Percentiles rank a stretch among this genome's conserved stretches.
phyloP scores from a whole-genome alignment of 1,139 yeast genomes.

The Protomyces inundatus region DNA sequence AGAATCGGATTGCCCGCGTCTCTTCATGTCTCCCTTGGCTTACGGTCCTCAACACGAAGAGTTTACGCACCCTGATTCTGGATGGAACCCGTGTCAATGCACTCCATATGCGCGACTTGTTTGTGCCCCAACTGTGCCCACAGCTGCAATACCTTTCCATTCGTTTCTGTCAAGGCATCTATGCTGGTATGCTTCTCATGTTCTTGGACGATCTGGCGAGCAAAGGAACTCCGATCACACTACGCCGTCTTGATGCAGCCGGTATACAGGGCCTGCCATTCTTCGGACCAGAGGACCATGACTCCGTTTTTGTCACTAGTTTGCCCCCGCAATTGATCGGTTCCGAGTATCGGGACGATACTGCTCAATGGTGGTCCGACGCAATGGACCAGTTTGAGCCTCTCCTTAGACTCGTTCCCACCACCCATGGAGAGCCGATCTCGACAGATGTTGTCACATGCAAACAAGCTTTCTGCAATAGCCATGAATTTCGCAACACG shows the following conservation, averaged over 20 bases:
- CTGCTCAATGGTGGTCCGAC: conserved; percentile 10
- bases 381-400: conserved; percentile 10
- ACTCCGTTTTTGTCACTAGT: no score
- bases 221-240: no score
- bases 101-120: background rate
- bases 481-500: background rate
- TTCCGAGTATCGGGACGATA: conserved; percentile 10
- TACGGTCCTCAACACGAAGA: background rate
- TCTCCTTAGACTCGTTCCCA: conserved; percentile 6
- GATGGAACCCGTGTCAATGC: conserved; percentile 4
- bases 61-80: background rate
- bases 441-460: conserved; percentile 8
- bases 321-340: background rate
- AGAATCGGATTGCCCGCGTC: no score
- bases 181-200: no score
- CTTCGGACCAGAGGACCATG: no score
- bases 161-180: background rate
- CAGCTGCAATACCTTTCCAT: conserved; percentile 4
- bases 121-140: background rate
- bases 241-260: no score
- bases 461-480: conserved; percentile 10
- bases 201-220: no score
- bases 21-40: no score
- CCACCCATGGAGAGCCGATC: conserved; percentile 2
- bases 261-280: no score